Evolutionary conservation across 495 filamentous ascomycete genomes (phyloP).

Genomic region (Recurvomyces mirabilis): DNA sequence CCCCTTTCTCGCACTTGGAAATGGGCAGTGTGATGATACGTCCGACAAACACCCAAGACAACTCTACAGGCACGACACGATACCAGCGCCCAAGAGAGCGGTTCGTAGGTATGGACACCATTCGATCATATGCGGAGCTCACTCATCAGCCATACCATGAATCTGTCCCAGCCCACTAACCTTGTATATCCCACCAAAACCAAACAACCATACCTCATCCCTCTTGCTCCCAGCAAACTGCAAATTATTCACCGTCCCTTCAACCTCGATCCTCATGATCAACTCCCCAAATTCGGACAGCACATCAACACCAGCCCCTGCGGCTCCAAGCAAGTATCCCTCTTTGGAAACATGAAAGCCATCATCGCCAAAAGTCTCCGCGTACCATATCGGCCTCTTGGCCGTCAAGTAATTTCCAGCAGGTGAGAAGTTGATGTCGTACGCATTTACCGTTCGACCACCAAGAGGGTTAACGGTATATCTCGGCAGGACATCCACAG

Average conservation of each 20-base stretch:
- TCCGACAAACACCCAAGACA: too few species aligned
- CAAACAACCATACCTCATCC: conserved; percentile 16
- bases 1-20: too few species aligned
- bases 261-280: conserved; percentile 19
- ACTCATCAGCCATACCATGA: neutral
- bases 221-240: conserved; percentile 23
- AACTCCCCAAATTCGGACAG: conserved; percentile 20
- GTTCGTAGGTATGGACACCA: too few species aligned
- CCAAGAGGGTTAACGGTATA: conserved; percentile 6
- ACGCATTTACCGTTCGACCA: conserved; percentile 18
- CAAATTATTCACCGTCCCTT: conserved; percentile 22
- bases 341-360: conserved; percentile 22
- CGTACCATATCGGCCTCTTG: conserved; percentile 21
- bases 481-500: neutral
- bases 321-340: conserved; percentile 20
- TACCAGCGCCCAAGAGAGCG: too few species aligned
- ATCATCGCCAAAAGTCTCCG: conserved; percentile 13
- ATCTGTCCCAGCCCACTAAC: conserved; percentile 5
- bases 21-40: too few species aligned
- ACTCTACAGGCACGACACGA: too few species aligned
- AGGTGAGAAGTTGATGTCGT: conserved; percentile 21
- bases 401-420: conserved; percentile 21
- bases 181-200: conserved; percentile 4
- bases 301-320: conserved; percentile 17
- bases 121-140: neutral